A percentile compares a stretch with the other conserved stretches of the same genome.
phyloP scores from a whole-genome alignment of 2,329 filamentous ascomycete species.

The Blastomyces parvus region DNA sequence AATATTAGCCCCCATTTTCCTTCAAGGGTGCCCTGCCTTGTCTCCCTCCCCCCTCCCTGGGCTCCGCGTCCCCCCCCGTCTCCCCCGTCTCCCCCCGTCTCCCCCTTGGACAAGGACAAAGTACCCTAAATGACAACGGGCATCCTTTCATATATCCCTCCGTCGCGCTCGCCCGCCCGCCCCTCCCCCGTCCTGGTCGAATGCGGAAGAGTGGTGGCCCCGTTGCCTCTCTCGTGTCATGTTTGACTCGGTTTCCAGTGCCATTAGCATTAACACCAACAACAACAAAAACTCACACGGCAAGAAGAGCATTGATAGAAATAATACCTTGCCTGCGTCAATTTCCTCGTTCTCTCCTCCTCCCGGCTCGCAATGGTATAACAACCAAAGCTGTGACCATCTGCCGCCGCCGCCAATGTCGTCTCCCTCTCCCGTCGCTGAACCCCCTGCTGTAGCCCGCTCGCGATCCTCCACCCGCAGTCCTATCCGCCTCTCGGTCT shows the following conservation, averaged over 20 bases:
- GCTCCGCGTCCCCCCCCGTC: background rate
- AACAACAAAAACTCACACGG: background rate
- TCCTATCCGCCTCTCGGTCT: slow-evolving; percentile 34
- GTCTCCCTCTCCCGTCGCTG: slow-evolving; percentile 11
- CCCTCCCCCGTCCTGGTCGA: slow-evolving; percentile 13
- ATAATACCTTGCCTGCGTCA: slow-evolving; percentile 8
- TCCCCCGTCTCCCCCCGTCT: too few relatives aligned
- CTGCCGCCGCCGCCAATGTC: slow-evolving; percentile 14
- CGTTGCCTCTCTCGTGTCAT: slow-evolving; percentile 7
- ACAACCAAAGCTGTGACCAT: slow-evolving; percentile 13
- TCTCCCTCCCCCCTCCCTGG: background rate
- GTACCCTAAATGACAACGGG: background rate
- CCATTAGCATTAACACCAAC: background rate
- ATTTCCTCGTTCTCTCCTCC: slow-evolving; percentile 7
- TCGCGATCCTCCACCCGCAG: slow-evolving; percentile 23
- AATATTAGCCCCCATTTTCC: background rate
- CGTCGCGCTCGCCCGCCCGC: slow-evolving; percentile 7
- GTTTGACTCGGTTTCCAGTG: slow-evolving; percentile 1
- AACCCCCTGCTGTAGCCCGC: slow-evolving; percentile 9
- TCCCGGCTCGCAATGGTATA: slow-evolving; percentile 9
- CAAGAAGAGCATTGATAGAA: background rate
- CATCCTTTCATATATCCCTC: slow-evolving; percentile 5
- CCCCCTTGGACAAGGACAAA: background rate
- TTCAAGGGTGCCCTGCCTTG: background rate
- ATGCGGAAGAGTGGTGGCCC: slow-evolving; percentile 12